Base-by-base conservation (phyloP, 208 protist species). In the Naegleria lovaniensis region DNA sequence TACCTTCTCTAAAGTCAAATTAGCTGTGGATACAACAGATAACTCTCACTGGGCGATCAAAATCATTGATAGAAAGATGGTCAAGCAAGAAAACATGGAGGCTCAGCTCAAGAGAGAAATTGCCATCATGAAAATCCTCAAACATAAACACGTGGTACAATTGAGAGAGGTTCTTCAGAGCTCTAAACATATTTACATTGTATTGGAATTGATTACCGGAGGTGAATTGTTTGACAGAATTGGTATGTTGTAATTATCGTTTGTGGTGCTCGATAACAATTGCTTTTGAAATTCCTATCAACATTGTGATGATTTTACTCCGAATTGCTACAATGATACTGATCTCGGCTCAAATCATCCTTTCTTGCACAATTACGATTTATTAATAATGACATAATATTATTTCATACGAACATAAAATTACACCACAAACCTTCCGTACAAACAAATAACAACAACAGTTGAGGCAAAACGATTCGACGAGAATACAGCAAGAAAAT, bases 221-320 rank as follows among this genome's bases (percentile, higher is more conserved):
- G 98, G 98, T 0, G 97, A 98, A 93, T 94, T 99, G 89, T 98
- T 98, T 88, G 96, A 98, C 89, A 93, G 97, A 84, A 98, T 99
- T 41, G 83, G 83, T 85, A 85, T 15, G 39, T 48, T 29, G 7
- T 16, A 25, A 43, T 85, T 41, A 84, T 11, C 2, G 40, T 40
- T 15, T n/a, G n/a, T n/a, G n/a, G n/a, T n/a, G n/a, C n/a, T n/a
- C n/a, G n/a, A n/a, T n/a, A n/a, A n/a, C n/a, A n/a, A n/a, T n/a
- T n/a, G n/a, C n/a, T n/a, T n/a, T n/a, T n/a, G n/a, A n/a, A n/a
- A n/a, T n/a, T n/a, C n/a, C n/a, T n/a, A n/a, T n/a, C n/a, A n/a
- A n/a, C n/a, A n/a, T n/a, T n/a, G n/a, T 79, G 67, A 79, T 79
- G 67, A 33, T 33, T 79, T 79, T 25, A 79, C 67, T 36, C n/a